These are phyloP conservation scores for Aspergillus incahuasiensis DNA, from an alignment of 495 filamentous ascomycete genomes.

Conservation along the genomic window DNA sequence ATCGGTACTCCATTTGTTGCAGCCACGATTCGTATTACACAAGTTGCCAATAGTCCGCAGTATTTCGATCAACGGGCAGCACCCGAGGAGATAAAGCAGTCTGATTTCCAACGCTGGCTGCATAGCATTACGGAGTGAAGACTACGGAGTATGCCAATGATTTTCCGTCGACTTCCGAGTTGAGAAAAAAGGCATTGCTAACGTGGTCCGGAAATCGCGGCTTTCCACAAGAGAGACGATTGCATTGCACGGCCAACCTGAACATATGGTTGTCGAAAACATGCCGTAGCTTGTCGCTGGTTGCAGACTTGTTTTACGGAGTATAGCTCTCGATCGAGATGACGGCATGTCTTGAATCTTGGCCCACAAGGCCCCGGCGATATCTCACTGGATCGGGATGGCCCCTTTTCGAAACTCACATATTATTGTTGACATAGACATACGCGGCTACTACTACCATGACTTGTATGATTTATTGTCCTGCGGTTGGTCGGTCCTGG, in stretches of 20 bases:
- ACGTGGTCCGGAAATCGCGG: not conserved
- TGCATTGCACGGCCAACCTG: not conserved
- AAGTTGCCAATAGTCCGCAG: not conserved
- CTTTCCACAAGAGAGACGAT: not conserved
- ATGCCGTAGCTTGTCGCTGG: not conserved
- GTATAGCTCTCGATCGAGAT: not conserved
- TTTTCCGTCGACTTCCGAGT: not conserved
- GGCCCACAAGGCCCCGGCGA: not conserved
- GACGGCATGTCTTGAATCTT: not conserved
- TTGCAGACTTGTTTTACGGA: not conserved
- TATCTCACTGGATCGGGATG: not conserved
- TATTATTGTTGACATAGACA: not conserved
- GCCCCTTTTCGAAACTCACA: not conserved
- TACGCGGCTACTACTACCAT: not conserved
- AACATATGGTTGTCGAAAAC: too few relatives aligned
- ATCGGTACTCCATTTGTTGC: conserved; percentile 4
- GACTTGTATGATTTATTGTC: not conserved
- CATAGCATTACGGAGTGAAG: not conserved
- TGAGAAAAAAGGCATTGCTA: too few relatives aligned
- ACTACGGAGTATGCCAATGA: not conserved
- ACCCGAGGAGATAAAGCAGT: not conserved
- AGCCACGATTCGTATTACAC: not conserved
- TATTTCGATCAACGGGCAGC: not conserved
- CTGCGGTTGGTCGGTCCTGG: not conserved
- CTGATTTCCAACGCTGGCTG: not conserved